Evolutionary conservation across 345 rosid genomes (phyloP).

Genomic region (Camelina laxa): DNA sequence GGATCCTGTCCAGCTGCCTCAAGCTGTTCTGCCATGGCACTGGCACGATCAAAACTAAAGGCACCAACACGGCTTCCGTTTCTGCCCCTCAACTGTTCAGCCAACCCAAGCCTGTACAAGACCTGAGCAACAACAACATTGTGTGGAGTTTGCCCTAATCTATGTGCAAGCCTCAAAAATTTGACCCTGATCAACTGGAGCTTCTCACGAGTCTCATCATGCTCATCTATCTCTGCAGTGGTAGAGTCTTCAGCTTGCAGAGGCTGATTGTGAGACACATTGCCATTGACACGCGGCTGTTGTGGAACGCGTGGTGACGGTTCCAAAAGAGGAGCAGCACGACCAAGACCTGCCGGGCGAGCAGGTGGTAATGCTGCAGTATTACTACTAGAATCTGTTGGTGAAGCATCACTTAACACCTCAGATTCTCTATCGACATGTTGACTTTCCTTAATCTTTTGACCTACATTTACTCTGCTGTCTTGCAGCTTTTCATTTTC

Average conservation of each 20-base stretch:
- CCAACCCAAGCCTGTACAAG: conserved; percentile 91
- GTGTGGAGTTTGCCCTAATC: conserved; percentile 99
- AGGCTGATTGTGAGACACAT: conserved; percentile 55
- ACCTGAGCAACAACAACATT: conserved; percentile 99
- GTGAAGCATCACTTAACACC: conserved; percentile 39
- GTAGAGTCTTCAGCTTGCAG: conserved; percentile 75
- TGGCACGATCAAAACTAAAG: conserved; percentile 97
- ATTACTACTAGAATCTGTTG: conserved; percentile 50
- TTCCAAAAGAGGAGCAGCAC: conserved; percentile 76
- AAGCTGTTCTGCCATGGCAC: conserved; percentile 98
- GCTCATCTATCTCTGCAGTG: conserved; percentile 73
- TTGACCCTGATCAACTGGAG: conserved; percentile 97
- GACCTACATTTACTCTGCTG: conserved; percentile 37
- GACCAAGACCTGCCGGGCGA: conserved; percentile 94
- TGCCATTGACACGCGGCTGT: conserved; percentile 79
- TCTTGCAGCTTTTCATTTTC: conserved; percentile 28
- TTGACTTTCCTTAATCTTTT: conserved; percentile 40
- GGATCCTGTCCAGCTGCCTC: conserved; percentile 97
- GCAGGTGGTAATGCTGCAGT: conserved; percentile 48
- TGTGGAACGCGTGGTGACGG: conserved; percentile 72
- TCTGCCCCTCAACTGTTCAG: conserved; percentile 97
- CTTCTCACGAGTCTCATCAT: conserved; percentile 91
- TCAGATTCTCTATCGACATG: conserved; percentile 43
- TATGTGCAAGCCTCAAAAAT: conserved; percentile 92
- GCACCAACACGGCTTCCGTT: conserved; percentile 99